Evolutionary conservation across 2,329 filamentous ascomycete genomes (phyloP), one percentile per base, ranked within the genome.

Genomic region (Curvularia lunata): DNA sequence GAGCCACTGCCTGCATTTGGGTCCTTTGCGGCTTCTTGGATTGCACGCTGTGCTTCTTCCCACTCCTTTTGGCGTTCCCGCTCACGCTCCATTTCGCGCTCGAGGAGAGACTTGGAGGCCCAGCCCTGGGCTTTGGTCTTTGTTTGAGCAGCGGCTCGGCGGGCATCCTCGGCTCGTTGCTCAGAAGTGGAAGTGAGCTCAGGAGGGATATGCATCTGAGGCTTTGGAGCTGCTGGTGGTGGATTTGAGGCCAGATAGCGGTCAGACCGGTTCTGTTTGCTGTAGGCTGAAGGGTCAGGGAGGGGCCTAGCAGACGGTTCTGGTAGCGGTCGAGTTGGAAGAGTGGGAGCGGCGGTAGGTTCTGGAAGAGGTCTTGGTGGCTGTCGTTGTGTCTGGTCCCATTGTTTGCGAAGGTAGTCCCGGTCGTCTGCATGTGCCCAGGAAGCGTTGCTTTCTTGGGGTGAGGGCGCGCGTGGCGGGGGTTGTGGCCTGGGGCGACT

Each of bases 81-180:
- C 76, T 93, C 90, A 72, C 89, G 82, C 74, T 93, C 90, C 88
- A 92, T 92, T 76, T 93, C 90, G 27, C 88, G 85, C 77, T 92
- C 90, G 1, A 92, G 83, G 9, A 92, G 81, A 0, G 87, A 90
- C 78, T 89, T 90, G 63, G 83, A 83, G 1, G 86, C 86, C 84
- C 84, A 86, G 0, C 85, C 86, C 27, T 80, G 84, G 1, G 86
- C 84, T 72, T 86, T 87, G 19, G 86, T 88, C 72, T 85, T 83
- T 48, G 79, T 76, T 69, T 89, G 87, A 10, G 84, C 81, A 51
- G 85, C 82, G 1, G 78, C 76, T 12, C 87, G 86, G 3, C 85
- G 83, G 23, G 84, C 82, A 70, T 88, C 86, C 67, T 90, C 86
- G 13, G 78, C 81, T 54, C 87, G 84, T 43, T 83, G 86, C 75